phyloP scores from a whole-genome alignment of 2,329 filamentous ascomycete species.

The Aspergillus sp. region DNA sequence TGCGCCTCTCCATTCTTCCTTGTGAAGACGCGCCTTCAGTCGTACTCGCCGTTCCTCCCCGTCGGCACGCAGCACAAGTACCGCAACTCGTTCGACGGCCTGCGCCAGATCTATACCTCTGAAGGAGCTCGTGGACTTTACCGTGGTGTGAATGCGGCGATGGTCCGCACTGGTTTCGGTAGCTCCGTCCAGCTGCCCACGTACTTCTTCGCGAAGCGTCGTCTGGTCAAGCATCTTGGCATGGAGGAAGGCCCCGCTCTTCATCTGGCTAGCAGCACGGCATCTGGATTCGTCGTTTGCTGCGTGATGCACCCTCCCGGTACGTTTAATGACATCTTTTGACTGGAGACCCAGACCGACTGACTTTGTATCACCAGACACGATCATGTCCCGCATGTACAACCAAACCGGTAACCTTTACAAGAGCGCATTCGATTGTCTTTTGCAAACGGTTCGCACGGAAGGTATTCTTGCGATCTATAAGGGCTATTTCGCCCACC shows the following conservation, averaged over 20 bases:
- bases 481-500: constrained; percentile 94
- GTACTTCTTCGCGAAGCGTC: constrained; percentile 95
- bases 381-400: constrained; percentile 97
- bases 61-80: constrained; percentile 98
- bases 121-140: constrained; percentile 85
- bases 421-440: constrained; percentile 85
- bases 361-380: constrained; percentile 56
- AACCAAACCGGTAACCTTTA: constrained; percentile 99
- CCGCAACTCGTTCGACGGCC: constrained; percentile 77
- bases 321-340: constrained; percentile 41
- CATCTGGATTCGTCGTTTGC: constrained; percentile 93
- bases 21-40: constrained; percentile 94
- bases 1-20: constrained; percentile 96
- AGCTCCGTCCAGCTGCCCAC: constrained; percentile 95
- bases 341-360: no score
- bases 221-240: constrained; percentile 75
- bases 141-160: constrained; percentile 85
- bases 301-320: constrained; percentile 96
- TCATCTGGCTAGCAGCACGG: constrained; percentile 83
- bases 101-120: constrained; percentile 71
- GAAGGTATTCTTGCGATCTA: constrained; percentile 93
- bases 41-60: constrained; percentile 85
- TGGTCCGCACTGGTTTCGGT: constrained; percentile 94
- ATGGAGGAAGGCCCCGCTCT: constrained; percentile 89
- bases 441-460: constrained; percentile 84